Conservation (phyloP, 164 flowering plant genomes). For the Taxillus chinensis region DNA sequence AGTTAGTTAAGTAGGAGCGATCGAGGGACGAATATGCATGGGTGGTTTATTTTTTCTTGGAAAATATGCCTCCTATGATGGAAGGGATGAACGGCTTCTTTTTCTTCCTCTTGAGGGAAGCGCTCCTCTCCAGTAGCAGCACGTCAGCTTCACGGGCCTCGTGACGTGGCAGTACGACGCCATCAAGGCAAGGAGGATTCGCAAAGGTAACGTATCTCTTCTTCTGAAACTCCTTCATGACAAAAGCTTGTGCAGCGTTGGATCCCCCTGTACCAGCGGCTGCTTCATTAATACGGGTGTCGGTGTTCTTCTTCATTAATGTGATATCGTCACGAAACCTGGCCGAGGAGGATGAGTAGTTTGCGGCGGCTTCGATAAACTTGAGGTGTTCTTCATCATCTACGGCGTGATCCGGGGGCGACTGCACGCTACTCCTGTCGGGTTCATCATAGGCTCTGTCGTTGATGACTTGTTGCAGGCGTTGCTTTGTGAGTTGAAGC, state of each 20-base stretch:
- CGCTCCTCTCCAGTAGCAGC: slow-evolving; percentile 27
- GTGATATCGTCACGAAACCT: too few relatives aligned
- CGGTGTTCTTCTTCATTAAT: too few relatives aligned
- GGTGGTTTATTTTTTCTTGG: slow-evolving; percentile 24
- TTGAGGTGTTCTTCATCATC: slow-evolving; percentile 43
- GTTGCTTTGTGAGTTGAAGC: slow-evolving; percentile 56
- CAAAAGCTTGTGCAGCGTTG: too few relatives aligned
- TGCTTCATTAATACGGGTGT: too few relatives aligned
- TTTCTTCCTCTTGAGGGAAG: slow-evolving; percentile 34
- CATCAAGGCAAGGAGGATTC: slow-evolving; percentile 26
- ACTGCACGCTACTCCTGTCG: too few relatives aligned
- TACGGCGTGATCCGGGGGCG: slow-evolving; percentile 8
- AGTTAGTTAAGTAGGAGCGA: too few relatives aligned
- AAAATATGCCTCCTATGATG: slow-evolving; percentile 40
- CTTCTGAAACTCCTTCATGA: slow-evolving; percentile 30
- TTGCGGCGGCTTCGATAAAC: slow-evolving; percentile 22
- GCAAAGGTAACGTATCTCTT: slow-evolving; percentile 53
- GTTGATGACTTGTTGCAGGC: slow-evolving; percentile 39
- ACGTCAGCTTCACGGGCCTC: slow-evolving; percentile 5
- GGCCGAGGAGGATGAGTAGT: slow-evolving; percentile 7
- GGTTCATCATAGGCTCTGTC: too few relatives aligned
- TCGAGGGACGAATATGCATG: too few relatives aligned
- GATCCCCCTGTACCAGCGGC: too few relatives aligned
- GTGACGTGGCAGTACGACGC: slow-evolving; percentile 12
- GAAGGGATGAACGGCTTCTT: slow-evolving; percentile 45